Percentiles rank a stretch among this genome's conserved stretches.
phyloP scores from a whole-genome alignment of 768 basidiomycete species.

The Mycena chlorophos region DNA sequence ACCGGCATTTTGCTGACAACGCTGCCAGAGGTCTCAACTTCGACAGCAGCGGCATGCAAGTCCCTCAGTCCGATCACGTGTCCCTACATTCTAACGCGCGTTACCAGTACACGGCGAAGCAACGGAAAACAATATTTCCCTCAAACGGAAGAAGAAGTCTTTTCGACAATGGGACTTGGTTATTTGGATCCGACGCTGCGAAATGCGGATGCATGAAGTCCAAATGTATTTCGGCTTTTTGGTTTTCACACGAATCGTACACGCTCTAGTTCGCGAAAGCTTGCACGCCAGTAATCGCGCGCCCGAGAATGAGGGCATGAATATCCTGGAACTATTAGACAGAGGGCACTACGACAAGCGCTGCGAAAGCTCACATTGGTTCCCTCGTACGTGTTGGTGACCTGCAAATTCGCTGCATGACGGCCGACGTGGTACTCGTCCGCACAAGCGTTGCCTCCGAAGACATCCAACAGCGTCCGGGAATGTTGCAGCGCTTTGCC shows the following conservation, averaged over 20 bases:
- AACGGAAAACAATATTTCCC: slow-evolving; percentile 64
- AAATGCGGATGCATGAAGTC: slow-evolving; percentile 62
- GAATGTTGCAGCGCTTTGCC: slow-evolving; percentile 88
- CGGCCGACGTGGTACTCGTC: slow-evolving; percentile 98
- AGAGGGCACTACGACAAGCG: neutral
- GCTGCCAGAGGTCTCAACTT: slow-evolving; percentile 73
- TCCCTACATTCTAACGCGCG: neutral
- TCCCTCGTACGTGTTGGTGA: slow-evolving; percentile 96
- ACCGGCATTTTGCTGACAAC: slow-evolving; percentile 2
- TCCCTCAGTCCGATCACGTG: neutral
- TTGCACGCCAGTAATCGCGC: slow-evolving; percentile 84
- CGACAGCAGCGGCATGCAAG: slow-evolving; percentile 79
- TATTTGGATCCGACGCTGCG: slow-evolving; percentile 72
- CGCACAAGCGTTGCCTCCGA: slow-evolving; percentile 91
- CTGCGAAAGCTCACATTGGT: slow-evolving; percentile 49
- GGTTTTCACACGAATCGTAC: neutral
- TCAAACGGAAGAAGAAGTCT: slow-evolving; percentile 69
- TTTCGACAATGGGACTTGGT: slow-evolving; percentile 65
- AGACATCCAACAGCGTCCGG: slow-evolving; percentile 79
- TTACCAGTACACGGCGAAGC: slow-evolving; percentile 55
- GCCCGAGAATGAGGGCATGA: slow-evolving; percentile 90
- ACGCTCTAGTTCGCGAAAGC: slow-evolving; percentile 70
- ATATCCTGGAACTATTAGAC: slow-evolving; percentile 59
- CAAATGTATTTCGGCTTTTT: neutral
- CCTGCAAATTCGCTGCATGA: slow-evolving; percentile 91